Conservation (phyloP, 1,284 basidiomycete species). For the Schizophyllum commune region DNA sequence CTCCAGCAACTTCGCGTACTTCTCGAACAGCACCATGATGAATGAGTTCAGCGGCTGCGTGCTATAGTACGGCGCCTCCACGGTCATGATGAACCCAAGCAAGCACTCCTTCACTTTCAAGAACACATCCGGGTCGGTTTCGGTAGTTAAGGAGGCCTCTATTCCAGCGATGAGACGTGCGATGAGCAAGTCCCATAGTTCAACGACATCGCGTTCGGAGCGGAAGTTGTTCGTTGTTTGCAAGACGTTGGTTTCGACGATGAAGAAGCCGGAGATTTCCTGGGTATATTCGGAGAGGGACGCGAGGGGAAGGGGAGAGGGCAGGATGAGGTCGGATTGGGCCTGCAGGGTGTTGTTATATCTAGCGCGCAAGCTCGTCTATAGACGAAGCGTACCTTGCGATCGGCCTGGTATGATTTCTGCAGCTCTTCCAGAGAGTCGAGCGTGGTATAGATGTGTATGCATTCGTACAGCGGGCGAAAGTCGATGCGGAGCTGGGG, state of each 20-base stretch:
- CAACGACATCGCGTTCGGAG: conserved; percentile 86
- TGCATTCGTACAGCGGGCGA: conserved; percentile 92
- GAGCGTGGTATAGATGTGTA: conserved; percentile 93
- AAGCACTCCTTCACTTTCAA: conserved; percentile 81
- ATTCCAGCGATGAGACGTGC: conserved; percentile 73
- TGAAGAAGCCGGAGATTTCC: conserved; percentile 98
- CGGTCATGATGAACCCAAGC: conserved; percentile 84
- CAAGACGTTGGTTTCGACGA: conserved; percentile 92
- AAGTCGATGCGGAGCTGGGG: conserved; percentile 88
- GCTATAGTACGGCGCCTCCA: conserved; percentile 87
- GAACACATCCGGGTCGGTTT: conserved; percentile 80
- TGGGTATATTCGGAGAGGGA: conserved; percentile 66
- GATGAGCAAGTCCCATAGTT: conserved; percentile 92
- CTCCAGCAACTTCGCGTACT: conserved; percentile 81
- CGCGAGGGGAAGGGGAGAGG: conserved; percentile 52
- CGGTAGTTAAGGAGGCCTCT: conserved; percentile 63
- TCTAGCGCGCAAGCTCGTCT: too few relatives aligned
- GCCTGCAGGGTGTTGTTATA: conserved; percentile 42
- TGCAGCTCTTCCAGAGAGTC: conserved; percentile 88
- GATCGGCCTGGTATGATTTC: conserved; percentile 90
- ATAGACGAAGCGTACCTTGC: conserved; percentile 52
- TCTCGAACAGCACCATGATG: conserved; percentile 84
- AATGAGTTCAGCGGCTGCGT: conserved; percentile 80
- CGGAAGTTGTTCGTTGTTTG: conserved; percentile 84
- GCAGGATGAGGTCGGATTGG: conserved; percentile 94